These are phyloP conservation scores for Pilatotrama ljubarskyi DNA, from an alignment of 768 basidiomycete species.

Conservation along the genomic window DNA sequence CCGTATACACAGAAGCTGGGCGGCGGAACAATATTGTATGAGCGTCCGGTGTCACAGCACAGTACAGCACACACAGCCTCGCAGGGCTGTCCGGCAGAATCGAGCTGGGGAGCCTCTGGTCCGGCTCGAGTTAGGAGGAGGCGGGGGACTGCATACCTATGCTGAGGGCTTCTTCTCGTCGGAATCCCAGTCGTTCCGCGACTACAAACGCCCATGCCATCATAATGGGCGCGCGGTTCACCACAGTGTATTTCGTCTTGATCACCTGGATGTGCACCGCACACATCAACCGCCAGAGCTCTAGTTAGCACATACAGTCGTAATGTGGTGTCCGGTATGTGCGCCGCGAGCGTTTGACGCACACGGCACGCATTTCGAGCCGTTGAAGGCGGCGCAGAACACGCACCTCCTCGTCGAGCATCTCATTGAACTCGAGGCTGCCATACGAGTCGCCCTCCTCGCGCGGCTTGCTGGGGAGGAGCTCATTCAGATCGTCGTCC, in stretches of 20 bases:
- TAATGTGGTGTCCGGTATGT: neutral
- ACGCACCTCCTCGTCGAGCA: conserved; percentile 68
- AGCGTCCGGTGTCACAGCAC: conserved; percentile 11
- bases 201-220: conserved; percentile 91
- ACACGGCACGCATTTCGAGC: neutral
- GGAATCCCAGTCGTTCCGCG: conserved; percentile 84
- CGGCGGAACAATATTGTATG: neutral
- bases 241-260: conserved; percentile 56
- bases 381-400: neutral
- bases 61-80: conserved; percentile 14
- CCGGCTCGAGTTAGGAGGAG: neutral
- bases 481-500: conserved; percentile 52
- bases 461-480: conserved; percentile 50
- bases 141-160: conserved; percentile 56
- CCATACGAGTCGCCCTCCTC: conserved; percentile 54
- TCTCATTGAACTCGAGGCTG: conserved; percentile 70
- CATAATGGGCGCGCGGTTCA: conserved; percentile 94
- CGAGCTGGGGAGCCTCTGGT: neutral
- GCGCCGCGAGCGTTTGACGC: neutral
- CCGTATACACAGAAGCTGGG: conserved; percentile 88
- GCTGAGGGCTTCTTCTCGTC: conserved; percentile 85
- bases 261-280: conserved; percentile 47
- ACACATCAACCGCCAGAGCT: neutral
- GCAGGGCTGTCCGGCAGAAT: conserved; percentile 13
- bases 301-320: neutral